Percentiles rank a stretch among this genome's conserved stretches.
These are phyloP conservation scores for Marasmius tenuissimus DNA, from an alignment of 1,284 basidiomycete genomes.

Conservation along the genomic window DNA sequence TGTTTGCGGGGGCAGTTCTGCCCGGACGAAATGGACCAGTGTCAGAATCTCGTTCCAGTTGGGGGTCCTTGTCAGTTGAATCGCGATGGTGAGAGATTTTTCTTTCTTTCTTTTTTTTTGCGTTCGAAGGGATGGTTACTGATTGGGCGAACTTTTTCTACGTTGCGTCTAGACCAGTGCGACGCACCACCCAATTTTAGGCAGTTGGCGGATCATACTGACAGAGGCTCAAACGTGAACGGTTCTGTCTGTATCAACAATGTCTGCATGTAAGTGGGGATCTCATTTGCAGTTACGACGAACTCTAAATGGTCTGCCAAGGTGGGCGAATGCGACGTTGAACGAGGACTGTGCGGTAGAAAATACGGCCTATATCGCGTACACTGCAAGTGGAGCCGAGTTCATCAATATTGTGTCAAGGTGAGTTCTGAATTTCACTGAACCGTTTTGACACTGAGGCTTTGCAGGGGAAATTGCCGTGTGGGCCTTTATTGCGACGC, in stretches of 20 bases:
- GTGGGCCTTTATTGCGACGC: slow-evolving; percentile 77
- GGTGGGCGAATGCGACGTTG: slow-evolving; percentile 74
- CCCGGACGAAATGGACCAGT: slow-evolving; percentile 80
- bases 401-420: slow-evolving; percentile 79
- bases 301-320: slow-evolving; percentile 24
- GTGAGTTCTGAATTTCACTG: slow-evolving; percentile 36
- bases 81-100: slow-evolving; percentile 69
- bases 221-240: slow-evolving; percentile 71
- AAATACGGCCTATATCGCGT: slow-evolving; percentile 78
- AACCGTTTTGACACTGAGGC: neutral
- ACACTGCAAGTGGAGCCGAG: slow-evolving; percentile 48
- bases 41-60: slow-evolving; percentile 60
- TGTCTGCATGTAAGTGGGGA: slow-evolving; percentile 68
- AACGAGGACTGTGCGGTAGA: slow-evolving; percentile 70
- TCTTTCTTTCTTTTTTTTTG: neutral
- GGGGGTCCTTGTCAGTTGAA: slow-evolving; percentile 81
- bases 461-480: slow-evolving; percentile 61
- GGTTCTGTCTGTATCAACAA: slow-evolving; percentile 83
- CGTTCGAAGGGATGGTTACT: neutral
- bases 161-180: slow-evolving; percentile 65
- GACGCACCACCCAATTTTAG: slow-evolving; percentile 60
- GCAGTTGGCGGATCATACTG: slow-evolving; percentile 57
- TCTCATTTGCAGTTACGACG: neutral
- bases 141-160: neutral
- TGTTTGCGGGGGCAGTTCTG: slow-evolving; percentile 72